Conservation (phyloP, 306 rosid genomes). For the Vigna mungo region DNA sequence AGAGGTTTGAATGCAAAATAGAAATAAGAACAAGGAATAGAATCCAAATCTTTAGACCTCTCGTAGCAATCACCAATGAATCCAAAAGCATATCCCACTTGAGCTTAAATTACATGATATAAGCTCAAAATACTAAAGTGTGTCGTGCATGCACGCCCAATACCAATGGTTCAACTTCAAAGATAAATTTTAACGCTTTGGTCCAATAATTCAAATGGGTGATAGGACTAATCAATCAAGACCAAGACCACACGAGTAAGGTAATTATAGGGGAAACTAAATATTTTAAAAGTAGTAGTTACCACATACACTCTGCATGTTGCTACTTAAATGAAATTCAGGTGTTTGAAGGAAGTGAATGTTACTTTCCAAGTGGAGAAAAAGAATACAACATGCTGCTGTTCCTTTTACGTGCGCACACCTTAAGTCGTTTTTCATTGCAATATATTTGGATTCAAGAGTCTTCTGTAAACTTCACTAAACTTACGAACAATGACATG, state of each 20-base stretch:
- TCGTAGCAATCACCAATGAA: not conserved
- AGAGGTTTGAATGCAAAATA: not conserved
- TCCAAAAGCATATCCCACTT: not conserved
- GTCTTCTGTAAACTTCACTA: not conserved
- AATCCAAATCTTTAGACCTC: not conserved
- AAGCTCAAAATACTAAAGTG: not conserved
- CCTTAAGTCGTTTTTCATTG: not conserved
- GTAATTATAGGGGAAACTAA: not conserved
- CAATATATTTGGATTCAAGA: not conserved
- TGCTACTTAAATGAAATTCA: constrained; percentile 3
- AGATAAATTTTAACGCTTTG: not conserved
- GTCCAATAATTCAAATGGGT: not conserved
- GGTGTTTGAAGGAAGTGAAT: constrained; percentile 31
- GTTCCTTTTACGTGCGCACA: constrained; percentile 24
- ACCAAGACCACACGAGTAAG: not conserved
- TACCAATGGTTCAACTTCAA: not conserved
- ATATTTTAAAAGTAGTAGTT: not conserved
- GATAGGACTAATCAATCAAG: not conserved
- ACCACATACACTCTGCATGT: not conserved
- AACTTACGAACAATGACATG: constrained; percentile 17
- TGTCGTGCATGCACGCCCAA: not conserved
- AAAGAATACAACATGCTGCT: constrained; percentile 23
- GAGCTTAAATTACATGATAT: not conserved
- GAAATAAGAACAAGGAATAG: not conserved
- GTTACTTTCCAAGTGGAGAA: constrained; percentile 10